Percentiles rank a stretch among this genome's conserved stretches.
Conservation (phyloP, 805 yeast species). For the Yamadazyma paraphyllophila region DNA sequence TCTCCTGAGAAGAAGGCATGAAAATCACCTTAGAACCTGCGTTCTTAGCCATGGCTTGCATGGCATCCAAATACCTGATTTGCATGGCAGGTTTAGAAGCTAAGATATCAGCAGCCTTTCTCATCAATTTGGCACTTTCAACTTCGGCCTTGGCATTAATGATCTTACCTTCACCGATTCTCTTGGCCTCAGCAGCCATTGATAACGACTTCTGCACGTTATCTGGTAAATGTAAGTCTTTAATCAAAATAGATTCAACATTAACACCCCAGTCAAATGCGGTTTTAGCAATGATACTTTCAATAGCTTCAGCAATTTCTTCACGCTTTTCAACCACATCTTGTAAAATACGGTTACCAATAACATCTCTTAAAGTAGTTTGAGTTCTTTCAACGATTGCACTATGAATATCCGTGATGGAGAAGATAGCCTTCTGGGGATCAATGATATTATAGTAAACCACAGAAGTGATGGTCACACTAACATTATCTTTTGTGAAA, state of each 20-base stretch:
- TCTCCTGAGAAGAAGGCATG: conserved; percentile 57
- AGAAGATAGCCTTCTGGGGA: conserved; percentile 64
- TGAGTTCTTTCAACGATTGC: conserved; percentile 68
- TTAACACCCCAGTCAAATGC: conserved; percentile 71
- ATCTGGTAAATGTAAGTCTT: conserved; percentile 57
- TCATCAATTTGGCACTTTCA: conserved; percentile 71
- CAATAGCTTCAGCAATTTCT: conserved; percentile 65
- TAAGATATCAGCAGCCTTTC: conserved; percentile 74
- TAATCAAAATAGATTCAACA: conserved; percentile 65
- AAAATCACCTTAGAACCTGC: conserved; percentile 68
- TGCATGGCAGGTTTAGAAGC: conserved; percentile 78
- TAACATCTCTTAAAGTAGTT: conserved; percentile 69
- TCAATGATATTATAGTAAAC: conserved; percentile 64
- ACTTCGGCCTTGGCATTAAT: conserved; percentile 75
- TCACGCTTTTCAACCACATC: conserved; percentile 73
- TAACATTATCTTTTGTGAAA: conserved; percentile 69
- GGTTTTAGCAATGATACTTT: conserved; percentile 56
- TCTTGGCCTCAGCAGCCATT: conserved; percentile 71
- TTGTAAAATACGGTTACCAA: conserved; percentile 63
- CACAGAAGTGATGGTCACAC: conserved; percentile 61
- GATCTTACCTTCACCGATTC: conserved; percentile 75
- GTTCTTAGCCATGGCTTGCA: conserved; percentile 66
- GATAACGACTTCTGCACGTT: conserved; percentile 60
- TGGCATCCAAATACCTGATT: conserved; percentile 74
- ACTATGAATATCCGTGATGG: conserved; percentile 50